Conservation (phyloP, 2,329 filamentous ascomycete genomes). For the Sporothrix brunneoviolacea region DNA sequence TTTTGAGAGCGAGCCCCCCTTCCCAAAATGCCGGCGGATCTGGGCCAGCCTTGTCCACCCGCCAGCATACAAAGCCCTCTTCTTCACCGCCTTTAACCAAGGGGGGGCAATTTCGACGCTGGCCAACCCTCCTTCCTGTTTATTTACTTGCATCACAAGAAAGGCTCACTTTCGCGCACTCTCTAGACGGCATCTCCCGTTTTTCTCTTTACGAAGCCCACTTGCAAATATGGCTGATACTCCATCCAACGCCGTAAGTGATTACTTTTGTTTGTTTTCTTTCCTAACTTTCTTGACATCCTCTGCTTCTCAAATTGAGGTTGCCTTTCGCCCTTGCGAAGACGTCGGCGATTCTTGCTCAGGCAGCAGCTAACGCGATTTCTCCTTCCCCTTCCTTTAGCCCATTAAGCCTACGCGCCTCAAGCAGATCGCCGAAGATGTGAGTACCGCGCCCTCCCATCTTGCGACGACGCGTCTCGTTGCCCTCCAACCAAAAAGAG, state of each 20-base stretch:
- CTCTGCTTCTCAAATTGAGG: not conserved
- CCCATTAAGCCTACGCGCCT: slow-evolving; percentile 71
- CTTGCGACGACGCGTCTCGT: too few species aligned
- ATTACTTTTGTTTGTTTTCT: not conserved
- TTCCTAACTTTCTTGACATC: not conserved
- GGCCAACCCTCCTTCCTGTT: not conserved
- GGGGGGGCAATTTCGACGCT: not conserved
- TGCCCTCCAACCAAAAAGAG: too few species aligned
- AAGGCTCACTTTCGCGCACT: not conserved
- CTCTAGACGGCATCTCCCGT: not conserved
- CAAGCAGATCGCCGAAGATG: slow-evolving; percentile 79
- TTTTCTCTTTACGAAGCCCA: not conserved
- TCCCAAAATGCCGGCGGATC: not conserved
- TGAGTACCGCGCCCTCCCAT: too few species aligned
- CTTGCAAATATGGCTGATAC: slow-evolving; percentile 13
- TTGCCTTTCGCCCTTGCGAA: not conserved
- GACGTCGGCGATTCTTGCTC: not conserved
- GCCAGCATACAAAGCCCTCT: too few species aligned
- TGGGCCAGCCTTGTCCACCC: slow-evolving; percentile 5
- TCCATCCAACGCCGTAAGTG: slow-evolving; percentile 13
- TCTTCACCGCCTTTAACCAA: slow-evolving; percentile 11
- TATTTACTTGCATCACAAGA: slow-evolving; percentile 3
- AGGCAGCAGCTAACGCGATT: not conserved
- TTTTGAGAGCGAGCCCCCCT: not conserved
- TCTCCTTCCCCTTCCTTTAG: slow-evolving; percentile 34